Evolutionary conservation across 192 early-diverging fungal species (phyloP).

Genomic region (Haplosporangium gracile): DNA sequence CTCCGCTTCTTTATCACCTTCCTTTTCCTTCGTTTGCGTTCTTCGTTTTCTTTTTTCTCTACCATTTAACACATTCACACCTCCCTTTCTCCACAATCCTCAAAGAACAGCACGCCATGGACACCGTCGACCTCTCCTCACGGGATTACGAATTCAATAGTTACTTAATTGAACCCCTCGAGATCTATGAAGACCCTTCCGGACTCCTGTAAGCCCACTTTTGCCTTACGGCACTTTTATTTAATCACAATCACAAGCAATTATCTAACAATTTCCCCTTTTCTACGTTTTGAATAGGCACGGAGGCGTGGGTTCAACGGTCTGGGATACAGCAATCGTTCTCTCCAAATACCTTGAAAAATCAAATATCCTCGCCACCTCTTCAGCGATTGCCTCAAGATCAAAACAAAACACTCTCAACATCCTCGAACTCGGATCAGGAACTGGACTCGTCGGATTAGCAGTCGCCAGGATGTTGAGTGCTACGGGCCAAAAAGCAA

Average conservation of each 20-base stretch:
- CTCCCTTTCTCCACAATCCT: background rate
- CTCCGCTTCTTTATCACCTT: background rate
- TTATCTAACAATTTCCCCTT: background rate
- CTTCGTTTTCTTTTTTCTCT: background rate
- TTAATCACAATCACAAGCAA: background rate
- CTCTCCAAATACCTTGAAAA: constrained; percentile 42
- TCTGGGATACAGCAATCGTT: constrained; percentile 55
- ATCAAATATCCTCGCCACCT: background rate
- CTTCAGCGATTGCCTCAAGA: background rate
- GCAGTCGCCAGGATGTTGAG: constrained; percentile 54
- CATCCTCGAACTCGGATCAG: constrained; percentile 68
- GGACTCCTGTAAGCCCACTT: constrained; percentile 30
- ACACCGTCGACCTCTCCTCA: constrained; percentile 27
- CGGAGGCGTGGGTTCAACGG: constrained; percentile 53
- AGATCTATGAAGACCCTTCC: constrained; percentile 45
- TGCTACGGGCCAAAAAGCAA: background rate
- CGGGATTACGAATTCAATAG: constrained; percentile 50
- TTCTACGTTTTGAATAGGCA: constrained; percentile 10
- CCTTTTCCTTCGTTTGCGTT: background rate
- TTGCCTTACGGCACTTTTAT: background rate
- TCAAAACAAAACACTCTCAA: background rate
- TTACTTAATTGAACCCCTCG: constrained; percentile 27
- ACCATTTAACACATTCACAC: too few species aligned
- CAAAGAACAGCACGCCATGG: background rate
- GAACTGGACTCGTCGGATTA: constrained; percentile 71